phyloP scores from a whole-genome alignment of 345 rosid genomes.

The Murraya koenigii region DNA sequence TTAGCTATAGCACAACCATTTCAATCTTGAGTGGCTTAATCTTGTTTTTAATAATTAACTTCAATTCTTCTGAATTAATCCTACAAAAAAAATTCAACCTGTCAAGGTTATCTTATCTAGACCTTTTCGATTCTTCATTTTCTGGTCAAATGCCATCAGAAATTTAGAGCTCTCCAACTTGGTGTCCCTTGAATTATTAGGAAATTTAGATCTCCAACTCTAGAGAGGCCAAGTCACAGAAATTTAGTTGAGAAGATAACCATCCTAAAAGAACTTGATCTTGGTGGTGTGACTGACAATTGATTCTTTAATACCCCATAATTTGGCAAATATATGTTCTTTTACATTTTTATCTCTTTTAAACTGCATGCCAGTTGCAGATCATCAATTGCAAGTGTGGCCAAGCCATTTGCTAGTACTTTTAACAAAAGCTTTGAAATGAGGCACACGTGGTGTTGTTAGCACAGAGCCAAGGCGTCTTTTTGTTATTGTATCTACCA shows the following conservation, averaged over 20 bases:
- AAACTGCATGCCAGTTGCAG: no score
- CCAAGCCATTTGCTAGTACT: no score
- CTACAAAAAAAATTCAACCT: neutral
- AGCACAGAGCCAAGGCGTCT: no score
- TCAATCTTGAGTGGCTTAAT: neutral
- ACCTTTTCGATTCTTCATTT: neutral
- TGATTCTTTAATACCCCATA: neutral
- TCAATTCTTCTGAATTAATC: neutral
- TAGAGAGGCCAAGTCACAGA: neutral
- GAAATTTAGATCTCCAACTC: neutral
- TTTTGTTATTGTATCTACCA: no score
- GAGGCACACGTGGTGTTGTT: no score
- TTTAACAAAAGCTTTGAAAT: no score
- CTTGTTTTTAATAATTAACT: neutral
- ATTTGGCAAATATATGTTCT: neutral
- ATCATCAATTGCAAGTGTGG: no score
- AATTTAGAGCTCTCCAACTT: neutral
- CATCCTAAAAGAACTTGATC: slow-evolving; percentile 11
- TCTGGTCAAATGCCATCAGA: neutral
- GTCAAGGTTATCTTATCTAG: neutral
- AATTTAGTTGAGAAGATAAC: slow-evolving; percentile 3
- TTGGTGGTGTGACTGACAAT: neutral
- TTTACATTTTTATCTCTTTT: slow-evolving; percentile 3
- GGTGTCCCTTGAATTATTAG: slow-evolving; percentile 8
- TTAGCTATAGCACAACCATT: neutral